Percentiles rank a stretch among this genome's conserved stretches.
Conservation (phyloP, 1,139 yeast genomes). For the Sugiyamaella castrensis region DNA sequence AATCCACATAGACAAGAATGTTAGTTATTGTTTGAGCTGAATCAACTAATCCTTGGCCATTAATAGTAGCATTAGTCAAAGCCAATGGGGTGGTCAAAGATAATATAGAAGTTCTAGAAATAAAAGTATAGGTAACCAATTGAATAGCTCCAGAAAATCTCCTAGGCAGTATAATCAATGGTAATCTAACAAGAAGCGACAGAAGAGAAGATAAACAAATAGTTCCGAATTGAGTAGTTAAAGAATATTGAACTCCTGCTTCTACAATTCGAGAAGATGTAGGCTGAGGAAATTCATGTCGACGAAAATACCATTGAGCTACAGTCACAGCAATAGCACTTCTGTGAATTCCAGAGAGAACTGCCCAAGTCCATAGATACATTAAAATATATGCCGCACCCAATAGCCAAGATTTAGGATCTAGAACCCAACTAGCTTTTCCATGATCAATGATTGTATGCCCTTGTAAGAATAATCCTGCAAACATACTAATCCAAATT, state of each 20-base stretch:
- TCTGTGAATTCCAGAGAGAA: constrained; percentile 40
- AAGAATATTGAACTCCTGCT: constrained; percentile 32
- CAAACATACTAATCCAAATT: constrained; percentile 40
- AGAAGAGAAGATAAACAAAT: constrained; percentile 39
- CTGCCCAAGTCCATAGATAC: constrained; percentile 46
- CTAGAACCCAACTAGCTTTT: constrained; percentile 33
- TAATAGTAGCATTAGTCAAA: constrained; percentile 39
- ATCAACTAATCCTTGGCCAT: constrained; percentile 33
- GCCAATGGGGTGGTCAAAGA: constrained; percentile 40
- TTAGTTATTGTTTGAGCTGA: constrained; percentile 34
- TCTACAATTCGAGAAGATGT: constrained; percentile 25
- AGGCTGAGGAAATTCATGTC: constrained; percentile 30
- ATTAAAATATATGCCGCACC: constrained; percentile 40
- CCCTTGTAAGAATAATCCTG: constrained; percentile 40
- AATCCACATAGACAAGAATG: background rate
- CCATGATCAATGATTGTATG: constrained; percentile 28
- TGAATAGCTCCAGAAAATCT: constrained; percentile 31
- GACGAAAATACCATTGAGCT: constrained; percentile 42
- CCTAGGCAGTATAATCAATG: constrained; percentile 38
- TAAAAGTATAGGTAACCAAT: constrained; percentile 28
- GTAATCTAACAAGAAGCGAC: constrained; percentile 37
- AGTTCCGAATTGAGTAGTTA: constrained; percentile 40
- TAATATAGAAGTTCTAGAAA: constrained; percentile 33
- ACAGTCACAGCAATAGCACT: constrained; percentile 38
- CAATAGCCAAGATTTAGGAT: constrained; percentile 35